Percentiles rank a stretch among this genome's conserved stretches.
Conservation (phyloP, 495 filamentous ascomycete genomes). For the Aspergillus asperescens region DNA sequence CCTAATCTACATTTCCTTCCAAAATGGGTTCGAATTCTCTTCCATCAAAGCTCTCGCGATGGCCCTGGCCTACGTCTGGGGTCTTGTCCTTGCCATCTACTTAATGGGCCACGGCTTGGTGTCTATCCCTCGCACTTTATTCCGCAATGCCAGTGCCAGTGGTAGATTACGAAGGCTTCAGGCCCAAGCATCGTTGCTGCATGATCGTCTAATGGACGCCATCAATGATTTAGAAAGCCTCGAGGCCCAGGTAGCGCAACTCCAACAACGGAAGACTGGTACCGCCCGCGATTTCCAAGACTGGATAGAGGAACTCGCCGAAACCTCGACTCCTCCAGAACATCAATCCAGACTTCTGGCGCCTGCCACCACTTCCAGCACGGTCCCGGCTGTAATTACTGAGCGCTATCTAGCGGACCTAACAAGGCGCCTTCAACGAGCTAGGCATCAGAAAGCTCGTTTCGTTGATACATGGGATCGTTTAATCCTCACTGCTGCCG, state of each 20-base stretch:
- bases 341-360: slow-evolving; percentile 47
- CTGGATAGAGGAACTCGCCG: slow-evolving; percentile 90
- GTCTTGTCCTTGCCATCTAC: slow-evolving; percentile 83
- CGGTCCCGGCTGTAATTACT: slow-evolving; percentile 75
- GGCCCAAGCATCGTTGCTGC: slow-evolving; percentile 67
- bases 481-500: slow-evolving; percentile 63
- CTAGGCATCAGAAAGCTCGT: slow-evolving; percentile 73
- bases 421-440: slow-evolving; percentile 71
- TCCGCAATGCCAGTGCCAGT: slow-evolving; percentile 69
- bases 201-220: slow-evolving; percentile 85
- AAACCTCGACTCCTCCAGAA: slow-evolving; percentile 64
- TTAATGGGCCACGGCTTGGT: slow-evolving; percentile 97
- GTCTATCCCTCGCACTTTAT: slow-evolving; percentile 75
- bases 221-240: slow-evolving; percentile 73
- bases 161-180: slow-evolving; percentile 69
- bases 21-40: slow-evolving; percentile 61
- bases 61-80: slow-evolving; percentile 92
- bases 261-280: slow-evolving; percentile 75
- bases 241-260: slow-evolving; percentile 69
- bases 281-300: slow-evolving; percentile 78
- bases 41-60: slow-evolving; percentile 77
- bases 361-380: slow-evolving; percentile 29
- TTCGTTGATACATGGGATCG: slow-evolving; percentile 84
- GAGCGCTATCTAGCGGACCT: slow-evolving; percentile 89
- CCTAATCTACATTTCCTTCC: slow-evolving; percentile 75